Evolutionary conservation across 176 grass and related monocot genomes (phyloP), one percentile per base, ranked within the genome.

Genomic region (Elymus sibiricus): DNA sequence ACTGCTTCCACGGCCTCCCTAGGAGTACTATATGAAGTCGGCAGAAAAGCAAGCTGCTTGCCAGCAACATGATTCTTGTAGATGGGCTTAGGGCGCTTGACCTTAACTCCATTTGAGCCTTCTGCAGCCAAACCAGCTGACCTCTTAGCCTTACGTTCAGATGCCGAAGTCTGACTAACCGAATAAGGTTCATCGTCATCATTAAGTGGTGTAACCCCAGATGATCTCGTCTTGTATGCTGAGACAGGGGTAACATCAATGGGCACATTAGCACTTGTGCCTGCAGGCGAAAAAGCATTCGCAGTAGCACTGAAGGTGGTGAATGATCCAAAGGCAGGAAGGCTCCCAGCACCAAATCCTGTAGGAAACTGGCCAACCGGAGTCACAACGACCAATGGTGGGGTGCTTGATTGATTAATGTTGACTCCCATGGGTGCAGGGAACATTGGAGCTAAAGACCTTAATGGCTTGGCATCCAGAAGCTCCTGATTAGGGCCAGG

Each of bases 371-470:
- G 88, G 68, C 86, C 71, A 79, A 87, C 91, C 4, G 92, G 96
- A 65, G 91, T 92, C 44, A 99, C 88, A 85, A 92, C 84, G 85
- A 96, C 80, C 64, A 96, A 77, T 0, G 97, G 94, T 61, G 97
- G 92, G 60, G 89, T 92, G 27, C 88, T 91, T 70, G 82, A 94
- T 66, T 99, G 87, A 38, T 87, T 94, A 69, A 92, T 79, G 34
- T 99, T 90, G 78, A 90, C 88, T 60, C 97, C 94, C 77, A 99
- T 88, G 27, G 90, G 84, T 32, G 94, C 79, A 70, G 97, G 94
- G 82, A 99, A 96, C 97, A 99, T 99, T 63, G 97, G 97, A 77
- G 97, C 84, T 58, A 99, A 90, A 46, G 97, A 95, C 62, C 92
- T 84, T 71, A 99, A 86, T 28, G 97, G 97, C 40, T 93, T 99